phyloP scores from a whole-genome alignment of 2,329 filamentous ascomycete genomes.

The Paradendryphiella salina region DNA sequence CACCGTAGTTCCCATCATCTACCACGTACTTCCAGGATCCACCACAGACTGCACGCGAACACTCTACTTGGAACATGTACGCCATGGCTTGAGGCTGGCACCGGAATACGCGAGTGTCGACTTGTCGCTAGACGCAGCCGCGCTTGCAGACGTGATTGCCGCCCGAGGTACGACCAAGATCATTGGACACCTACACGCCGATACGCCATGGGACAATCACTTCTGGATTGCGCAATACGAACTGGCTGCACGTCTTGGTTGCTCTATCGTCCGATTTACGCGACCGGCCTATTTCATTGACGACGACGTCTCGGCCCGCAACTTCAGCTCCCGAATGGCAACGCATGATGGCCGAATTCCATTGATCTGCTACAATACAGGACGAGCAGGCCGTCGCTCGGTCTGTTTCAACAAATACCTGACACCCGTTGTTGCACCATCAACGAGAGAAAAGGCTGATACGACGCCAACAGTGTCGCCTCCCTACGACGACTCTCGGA shows the following conservation, averaged over 20 bases:
- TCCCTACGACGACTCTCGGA: constrained; percentile 49
- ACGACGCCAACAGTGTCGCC: background rate
- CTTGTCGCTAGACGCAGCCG: constrained; percentile 58
- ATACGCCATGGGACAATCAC: constrained; percentile 60
- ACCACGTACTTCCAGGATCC: constrained; percentile 40
- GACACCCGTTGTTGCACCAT: constrained; percentile 61
- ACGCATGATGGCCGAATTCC: constrained; percentile 54
- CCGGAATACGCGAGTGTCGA: constrained; percentile 66
- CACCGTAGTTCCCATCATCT: constrained; percentile 58
- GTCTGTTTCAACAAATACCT: constrained; percentile 68
- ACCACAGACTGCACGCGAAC: constrained; percentile 33
- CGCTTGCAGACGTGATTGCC: constrained; percentile 56
- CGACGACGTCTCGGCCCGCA: constrained; percentile 65
- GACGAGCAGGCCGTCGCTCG: constrained; percentile 64
- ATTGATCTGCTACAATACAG: constrained; percentile 67
- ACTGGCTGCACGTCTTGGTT: constrained; percentile 61
- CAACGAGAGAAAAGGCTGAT: constrained; percentile 42
- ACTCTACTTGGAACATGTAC: constrained; percentile 60
- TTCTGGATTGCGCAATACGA: constrained; percentile 62
- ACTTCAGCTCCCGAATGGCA: constrained; percentile 57
- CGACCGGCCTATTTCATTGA: constrained; percentile 60
- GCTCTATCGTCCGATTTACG: constrained; percentile 64
- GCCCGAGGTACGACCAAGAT: constrained; percentile 62
- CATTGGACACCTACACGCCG: constrained; percentile 59
- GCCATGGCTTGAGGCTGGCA: constrained; percentile 63